Base-by-base conservation (phyloP, 192 early-diverging fungal genomes). In the Kickxella alabastrina region DNA sequence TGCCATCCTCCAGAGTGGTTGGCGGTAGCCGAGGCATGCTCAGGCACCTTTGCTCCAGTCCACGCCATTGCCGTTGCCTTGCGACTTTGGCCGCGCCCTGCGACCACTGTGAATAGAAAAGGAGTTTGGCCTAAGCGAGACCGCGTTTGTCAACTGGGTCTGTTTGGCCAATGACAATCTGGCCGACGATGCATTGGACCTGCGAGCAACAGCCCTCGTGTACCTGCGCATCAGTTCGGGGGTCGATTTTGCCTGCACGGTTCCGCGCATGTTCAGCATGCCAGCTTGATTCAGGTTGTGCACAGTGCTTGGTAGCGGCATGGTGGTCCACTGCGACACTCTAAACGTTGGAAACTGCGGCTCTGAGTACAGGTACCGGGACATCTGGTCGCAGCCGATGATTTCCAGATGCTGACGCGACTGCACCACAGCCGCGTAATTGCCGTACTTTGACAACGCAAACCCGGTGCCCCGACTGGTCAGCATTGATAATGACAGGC, bases 11-110 rank as follows among this genome's bases (percentile, higher is more conserved):
- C 32, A 70, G 26, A 0, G 57, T 72, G 23, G 68, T 64, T 1
- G 61, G 61, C 15, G 68, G 61, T 22, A 72, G 46, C 24, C 62
- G 46, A 8, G 68, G 61, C 62, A 64, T 64, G 48, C 68, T 72
- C 37, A 72, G 44, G 38, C 61, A 72, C 18, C 62, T 38, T 23
- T 72, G 57, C 37, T 51, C 49, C 48, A 47, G 0, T 9, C 44
- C 36, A 29, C 3, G 12, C 27, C 18, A 0, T 31, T 28, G 43
- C 42, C 10, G 37, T 18, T 34, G 8, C n/a, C 14, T 8, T 18
- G 15, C 10, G 38, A 13, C 24, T 22, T 15, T 18, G 10, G 12
- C 25, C 13, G 7, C 13, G 40, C 4, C 18, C 25, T 5, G 2
- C 6, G 17, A 37, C 15, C 45, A 0, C n/a, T 28, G 21, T 17